A percentile compares a stretch with the other conserved stretches of the same genome.
Conservation (phyloP, 768 basidiomycete genomes). For the Boletus patriciae region DNA sequence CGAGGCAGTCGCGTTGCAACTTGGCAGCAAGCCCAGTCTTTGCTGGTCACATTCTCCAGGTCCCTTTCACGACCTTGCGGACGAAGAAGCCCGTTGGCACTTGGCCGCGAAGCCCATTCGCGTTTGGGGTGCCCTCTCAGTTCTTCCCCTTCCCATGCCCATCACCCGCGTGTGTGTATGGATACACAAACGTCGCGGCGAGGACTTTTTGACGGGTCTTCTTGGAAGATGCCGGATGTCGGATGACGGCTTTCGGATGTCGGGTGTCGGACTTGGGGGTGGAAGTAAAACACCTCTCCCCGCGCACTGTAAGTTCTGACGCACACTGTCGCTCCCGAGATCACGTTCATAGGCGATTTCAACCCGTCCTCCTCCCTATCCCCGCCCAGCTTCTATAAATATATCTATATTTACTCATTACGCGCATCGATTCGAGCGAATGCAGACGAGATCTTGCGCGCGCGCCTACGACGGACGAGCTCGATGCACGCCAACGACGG, state of each 20-base stretch:
- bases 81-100: conserved; percentile 9
- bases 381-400: conserved; percentile 17
- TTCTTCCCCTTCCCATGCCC: conserved; percentile 3
- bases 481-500: conserved; percentile 13
- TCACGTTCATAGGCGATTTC: conserved; percentile 16
- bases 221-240: conserved; percentile 19
- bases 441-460: conserved; percentile 12
- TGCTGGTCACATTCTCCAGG: conserved; percentile 18
- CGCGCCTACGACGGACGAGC: background rate
- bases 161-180: conserved; percentile 2
- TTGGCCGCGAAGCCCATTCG: conserved; percentile 10
- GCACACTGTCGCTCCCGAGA: conserved; percentile 30
- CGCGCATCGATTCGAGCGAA: background rate
- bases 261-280: conserved; percentile 10
- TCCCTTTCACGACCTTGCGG: conserved; percentile 15
- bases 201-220: background rate
- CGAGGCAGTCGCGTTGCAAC: conserved; percentile 36
- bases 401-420: conserved; percentile 7
- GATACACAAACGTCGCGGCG: background rate
- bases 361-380: conserved; percentile 14
- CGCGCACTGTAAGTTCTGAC: conserved; percentile 1
- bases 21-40: conserved; percentile 4
- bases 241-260: conserved; percentile 2
- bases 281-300: background rate
- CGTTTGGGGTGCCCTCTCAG: conserved; percentile 13